Evolutionary conservation across 2,329 filamentous ascomycete species (phyloP).

Genomic region (Ophiostoma australiae): DNA sequence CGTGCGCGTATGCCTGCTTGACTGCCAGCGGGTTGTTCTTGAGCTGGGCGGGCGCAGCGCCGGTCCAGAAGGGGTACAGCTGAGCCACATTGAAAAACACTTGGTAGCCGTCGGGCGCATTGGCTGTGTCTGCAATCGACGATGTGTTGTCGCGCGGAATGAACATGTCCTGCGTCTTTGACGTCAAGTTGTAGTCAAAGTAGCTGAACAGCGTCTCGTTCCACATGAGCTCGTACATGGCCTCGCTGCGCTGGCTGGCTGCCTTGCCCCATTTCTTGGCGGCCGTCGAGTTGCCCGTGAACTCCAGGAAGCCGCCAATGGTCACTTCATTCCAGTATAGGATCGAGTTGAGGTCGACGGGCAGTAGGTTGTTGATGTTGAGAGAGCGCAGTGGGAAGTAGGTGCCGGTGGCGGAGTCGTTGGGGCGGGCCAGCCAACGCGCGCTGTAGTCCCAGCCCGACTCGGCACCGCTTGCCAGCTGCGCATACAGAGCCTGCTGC

Average conservation of each 20-base stretch:
- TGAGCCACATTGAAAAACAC: conserved; percentile 55
- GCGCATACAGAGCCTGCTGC: conserved; percentile 51
- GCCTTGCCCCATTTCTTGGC: conserved; percentile 43
- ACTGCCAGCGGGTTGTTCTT: conserved; percentile 56
- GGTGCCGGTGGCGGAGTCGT: conserved; percentile 53
- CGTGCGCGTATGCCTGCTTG: conserved; percentile 48
- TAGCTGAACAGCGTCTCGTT: conserved; percentile 58
- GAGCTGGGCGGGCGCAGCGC: conserved; percentile 54
- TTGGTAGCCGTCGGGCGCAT: conserved; percentile 52
- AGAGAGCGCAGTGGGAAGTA: conserved; percentile 63
- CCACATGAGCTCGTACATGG: conserved; percentile 62
- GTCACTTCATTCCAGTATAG: conserved; percentile 60
- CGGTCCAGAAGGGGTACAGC: conserved; percentile 66
- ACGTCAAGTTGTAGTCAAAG: conserved; percentile 65
- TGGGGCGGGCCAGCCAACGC: conserved; percentile 54
- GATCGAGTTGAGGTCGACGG: conserved; percentile 64
- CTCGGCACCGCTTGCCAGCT: conserved; percentile 62
- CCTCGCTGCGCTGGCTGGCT: conserved; percentile 48
- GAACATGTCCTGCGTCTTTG: conserved; percentile 51
- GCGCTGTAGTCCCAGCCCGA: conserved; percentile 60
- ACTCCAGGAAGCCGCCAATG: conserved; percentile 51
- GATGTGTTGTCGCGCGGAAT: conserved; percentile 46
- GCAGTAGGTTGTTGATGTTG: conserved; percentile 54
- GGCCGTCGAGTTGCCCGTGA: conserved; percentile 46
- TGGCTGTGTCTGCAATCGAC: conserved; percentile 38